Percentiles rank a stretch among this genome's conserved stretches.
These are phyloP conservation scores for Drechslerella stenobrocha DNA, from an alignment of 2,329 filamentous ascomycete genomes.

Conservation along the genomic window DNA sequence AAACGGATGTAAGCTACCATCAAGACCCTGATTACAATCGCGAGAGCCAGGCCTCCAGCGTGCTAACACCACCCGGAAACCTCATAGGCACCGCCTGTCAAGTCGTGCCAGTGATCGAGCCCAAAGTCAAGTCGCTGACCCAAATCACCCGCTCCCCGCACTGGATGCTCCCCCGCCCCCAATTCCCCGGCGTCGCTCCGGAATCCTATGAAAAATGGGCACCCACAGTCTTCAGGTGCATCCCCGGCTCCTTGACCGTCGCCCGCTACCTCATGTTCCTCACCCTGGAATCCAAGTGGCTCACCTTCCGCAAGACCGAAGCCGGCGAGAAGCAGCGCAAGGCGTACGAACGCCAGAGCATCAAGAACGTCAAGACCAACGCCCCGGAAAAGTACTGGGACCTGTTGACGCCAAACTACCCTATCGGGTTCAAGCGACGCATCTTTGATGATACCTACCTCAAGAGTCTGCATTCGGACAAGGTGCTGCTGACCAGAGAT, in stretches of 20 bases:
- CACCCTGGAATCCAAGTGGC: constrained; percentile 57
- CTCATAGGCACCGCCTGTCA: constrained; percentile 58
- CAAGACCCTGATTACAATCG: neutral
- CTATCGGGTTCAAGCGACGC: constrained; percentile 66
- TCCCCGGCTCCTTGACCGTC: constrained; percentile 61
- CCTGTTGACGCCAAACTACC: constrained; percentile 66
- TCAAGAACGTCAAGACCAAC: constrained; percentile 59
- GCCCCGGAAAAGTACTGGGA: constrained; percentile 66
- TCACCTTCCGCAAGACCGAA: constrained; percentile 58
- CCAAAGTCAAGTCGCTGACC: constrained; percentile 62
- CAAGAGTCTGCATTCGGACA: constrained; percentile 60
- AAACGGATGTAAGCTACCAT: constrained; percentile 60
- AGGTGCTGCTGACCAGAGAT: constrained; percentile 62
- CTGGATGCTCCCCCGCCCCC: constrained; percentile 59
- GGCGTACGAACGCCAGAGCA: constrained; percentile 57
- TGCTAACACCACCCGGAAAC: no score
- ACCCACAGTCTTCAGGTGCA: constrained; percentile 57
- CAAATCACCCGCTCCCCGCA: constrained; percentile 65
- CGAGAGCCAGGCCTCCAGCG: no score
- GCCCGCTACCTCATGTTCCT: constrained; percentile 59
- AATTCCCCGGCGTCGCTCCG: constrained; percentile 55
- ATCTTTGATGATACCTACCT: constrained; percentile 65
- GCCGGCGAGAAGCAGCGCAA: constrained; percentile 56
- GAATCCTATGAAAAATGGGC: constrained; percentile 59
- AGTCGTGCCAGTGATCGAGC: constrained; percentile 61